Evolutionary conservation across 2,329 filamentous ascomycete species (phyloP).

Genomic region (Colletotrichum eremochloae): DNA sequence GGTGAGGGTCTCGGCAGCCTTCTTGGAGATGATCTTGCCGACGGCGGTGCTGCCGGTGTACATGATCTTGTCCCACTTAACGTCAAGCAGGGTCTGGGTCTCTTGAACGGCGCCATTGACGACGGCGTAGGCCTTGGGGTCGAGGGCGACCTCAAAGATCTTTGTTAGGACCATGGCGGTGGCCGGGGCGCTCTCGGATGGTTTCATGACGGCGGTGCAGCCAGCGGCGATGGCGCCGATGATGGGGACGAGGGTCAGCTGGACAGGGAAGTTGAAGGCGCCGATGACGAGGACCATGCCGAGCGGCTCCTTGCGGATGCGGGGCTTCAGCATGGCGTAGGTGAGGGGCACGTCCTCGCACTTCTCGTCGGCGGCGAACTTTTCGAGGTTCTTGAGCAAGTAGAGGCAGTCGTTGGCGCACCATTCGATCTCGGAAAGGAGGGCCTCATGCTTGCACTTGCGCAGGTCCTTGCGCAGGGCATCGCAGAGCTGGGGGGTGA

Average conservation of each 20-base stretch:
- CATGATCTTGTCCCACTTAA: slow-evolving; percentile 98
- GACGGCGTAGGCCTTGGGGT: slow-evolving; percentile 80
- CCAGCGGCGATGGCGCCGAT: slow-evolving; percentile 93
- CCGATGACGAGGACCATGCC: slow-evolving; percentile 89
- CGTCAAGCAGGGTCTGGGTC: slow-evolving; percentile 83
- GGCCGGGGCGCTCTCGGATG: slow-evolving; percentile 84
- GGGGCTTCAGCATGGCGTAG: slow-evolving; percentile 78
- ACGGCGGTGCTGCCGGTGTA: slow-evolving; percentile 88
- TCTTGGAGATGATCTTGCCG: slow-evolving; percentile 89
- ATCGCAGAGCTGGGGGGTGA: slow-evolving; percentile 77
- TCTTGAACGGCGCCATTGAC: slow-evolving; percentile 87
- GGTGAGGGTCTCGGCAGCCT: slow-evolving; percentile 89
- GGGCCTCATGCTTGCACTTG: slow-evolving; percentile 82
- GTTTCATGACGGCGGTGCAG: slow-evolving; percentile 91
- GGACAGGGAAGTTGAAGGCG: slow-evolving; percentile 93
- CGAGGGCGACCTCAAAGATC: slow-evolving; percentile 81
- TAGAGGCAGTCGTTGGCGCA: slow-evolving; percentile 85
- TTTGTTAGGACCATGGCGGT: slow-evolving; percentile 84
- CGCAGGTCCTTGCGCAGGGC: slow-evolving; percentile 83
- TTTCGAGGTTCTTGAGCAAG: slow-evolving; percentile 80
- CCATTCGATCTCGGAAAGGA: slow-evolving; percentile 82
- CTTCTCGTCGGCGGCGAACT: slow-evolving; percentile 86
- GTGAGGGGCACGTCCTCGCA: slow-evolving; percentile 76
- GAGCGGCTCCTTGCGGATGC: slow-evolving; percentile 87
- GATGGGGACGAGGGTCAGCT: slow-evolving; percentile 82